phyloP scores from a whole-genome alignment of 768 basidiomycete species.

The Zangia roseola region DNA sequence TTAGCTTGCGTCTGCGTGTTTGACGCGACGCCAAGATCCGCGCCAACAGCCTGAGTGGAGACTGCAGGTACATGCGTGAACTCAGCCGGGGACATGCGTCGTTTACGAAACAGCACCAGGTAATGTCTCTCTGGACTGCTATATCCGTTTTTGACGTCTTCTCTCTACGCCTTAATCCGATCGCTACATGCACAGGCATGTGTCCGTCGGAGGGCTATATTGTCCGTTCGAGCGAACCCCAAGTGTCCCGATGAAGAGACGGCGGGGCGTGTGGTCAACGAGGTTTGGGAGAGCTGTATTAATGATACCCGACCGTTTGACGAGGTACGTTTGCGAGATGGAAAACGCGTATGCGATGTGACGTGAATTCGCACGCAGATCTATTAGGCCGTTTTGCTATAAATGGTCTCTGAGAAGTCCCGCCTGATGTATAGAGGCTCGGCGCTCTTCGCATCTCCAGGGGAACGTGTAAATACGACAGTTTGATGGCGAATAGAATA shows the following conservation, averaged over 20 bases:
- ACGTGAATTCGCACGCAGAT: constrained; percentile 29
- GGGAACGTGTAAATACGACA: background rate
- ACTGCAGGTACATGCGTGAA: constrained; percentile 87
- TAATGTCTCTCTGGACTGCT: constrained; percentile 29
- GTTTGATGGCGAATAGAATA: constrained; percentile 6
- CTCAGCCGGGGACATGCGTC: constrained; percentile 69
- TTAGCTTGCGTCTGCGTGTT: background rate
- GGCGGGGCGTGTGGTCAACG: constrained; percentile 89
- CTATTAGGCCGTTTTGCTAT: constrained; percentile 23
- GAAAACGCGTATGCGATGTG: background rate
- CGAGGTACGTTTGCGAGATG: constrained; percentile 67
- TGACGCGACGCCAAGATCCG: constrained; percentile 63
- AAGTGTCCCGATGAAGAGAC: constrained; percentile 70
- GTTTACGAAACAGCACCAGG: constrained; percentile 95
- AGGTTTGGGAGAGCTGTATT: constrained; percentile 97
- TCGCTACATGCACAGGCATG: constrained; percentile 57
- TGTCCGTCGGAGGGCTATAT: constrained; percentile 81
- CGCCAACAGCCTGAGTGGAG: constrained; percentile 90
- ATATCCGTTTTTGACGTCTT: constrained; percentile 12
- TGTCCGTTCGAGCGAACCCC: constrained; percentile 81
- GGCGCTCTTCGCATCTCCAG: constrained; percentile 17
- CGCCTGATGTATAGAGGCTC: no score
- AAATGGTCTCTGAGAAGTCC: background rate
- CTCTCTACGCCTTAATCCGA: constrained; percentile 2
- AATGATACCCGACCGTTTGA: constrained; percentile 96